These are phyloP conservation scores for Heritiera fomes DNA, from an alignment of 345 rosid species.

Conservation along the genomic window DNA sequence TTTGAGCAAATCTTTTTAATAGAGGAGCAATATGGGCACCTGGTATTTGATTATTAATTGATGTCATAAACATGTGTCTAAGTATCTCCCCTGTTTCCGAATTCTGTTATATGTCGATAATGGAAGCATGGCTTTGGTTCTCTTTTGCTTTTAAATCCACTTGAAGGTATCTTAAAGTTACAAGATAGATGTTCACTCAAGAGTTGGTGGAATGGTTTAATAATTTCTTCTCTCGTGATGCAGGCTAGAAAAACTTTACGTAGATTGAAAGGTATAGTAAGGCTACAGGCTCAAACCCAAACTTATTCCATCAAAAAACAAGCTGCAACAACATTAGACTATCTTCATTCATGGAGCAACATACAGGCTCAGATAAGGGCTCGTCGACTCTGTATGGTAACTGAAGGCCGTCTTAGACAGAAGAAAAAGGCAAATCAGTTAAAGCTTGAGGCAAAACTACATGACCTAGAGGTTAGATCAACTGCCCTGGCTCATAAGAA, in stretches of 20 bases:
- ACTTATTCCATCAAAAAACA: conserved; percentile 55
- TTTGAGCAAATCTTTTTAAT: neutral
- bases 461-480: conserved; percentile 67
- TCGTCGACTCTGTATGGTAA: conserved; percentile 78
- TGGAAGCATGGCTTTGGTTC: conserved; percentile 4
- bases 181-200: neutral
- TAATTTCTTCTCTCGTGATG: conserved; percentile 20
- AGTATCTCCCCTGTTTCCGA: conserved; percentile 11
- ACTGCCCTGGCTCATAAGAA: conserved; percentile 7
- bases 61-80: neutral
- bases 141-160: neutral
- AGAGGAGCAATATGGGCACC: neutral
- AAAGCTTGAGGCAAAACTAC: conserved; percentile 92
- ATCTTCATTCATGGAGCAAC: conserved; percentile 89
- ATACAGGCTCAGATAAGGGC: conserved; percentile 65
- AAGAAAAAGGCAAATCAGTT: conserved; percentile 87
- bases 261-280: conserved; percentile 58
- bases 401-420: conserved; percentile 67
- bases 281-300: conserved; percentile 51
- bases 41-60: conserved; percentile 13
- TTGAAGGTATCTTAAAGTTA: conserved; percentile 9
- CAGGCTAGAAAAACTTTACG: conserved; percentile 81
- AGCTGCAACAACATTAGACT: conserved; percentile 52
- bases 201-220: neutral
- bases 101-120: conserved; percentile 5